These are phyloP conservation scores for Diaporthe ampelina DNA, from an alignment of 2,329 filamentous ascomycete genomes.

Conservation along the genomic window DNA sequence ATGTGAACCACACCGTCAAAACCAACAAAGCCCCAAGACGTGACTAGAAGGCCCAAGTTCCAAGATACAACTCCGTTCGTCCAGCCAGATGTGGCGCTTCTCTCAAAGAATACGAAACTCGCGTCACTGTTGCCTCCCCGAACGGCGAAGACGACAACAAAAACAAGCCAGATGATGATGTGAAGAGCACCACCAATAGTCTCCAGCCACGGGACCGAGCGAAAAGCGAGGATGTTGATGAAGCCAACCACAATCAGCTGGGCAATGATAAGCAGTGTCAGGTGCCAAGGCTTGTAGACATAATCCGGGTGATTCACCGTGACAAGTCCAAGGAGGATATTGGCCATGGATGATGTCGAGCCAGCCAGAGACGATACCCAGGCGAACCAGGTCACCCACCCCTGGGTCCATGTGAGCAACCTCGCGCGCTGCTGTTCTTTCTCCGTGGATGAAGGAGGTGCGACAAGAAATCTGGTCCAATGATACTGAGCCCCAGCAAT, in stretches of 20 bases:
- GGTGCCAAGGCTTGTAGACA: slow-evolving; percentile 51
- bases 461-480: slow-evolving; percentile 50
- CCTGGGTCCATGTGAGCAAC: slow-evolving; percentile 43
- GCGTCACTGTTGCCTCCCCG: slow-evolving; percentile 24
- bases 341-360: slow-evolving; percentile 46
- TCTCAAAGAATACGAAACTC: slow-evolving; percentile 23
- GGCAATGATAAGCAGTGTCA: slow-evolving; percentile 55
- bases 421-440: background rate
- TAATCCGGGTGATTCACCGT: slow-evolving; percentile 37
- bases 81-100: slow-evolving; percentile 34
- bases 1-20: slow-evolving; percentile 64
- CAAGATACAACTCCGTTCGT: slow-evolving; percentile 43
- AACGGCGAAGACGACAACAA: slow-evolving; percentile 34
- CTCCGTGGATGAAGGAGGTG: background rate
- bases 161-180: slow-evolving; percentile 35
- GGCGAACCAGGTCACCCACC: slow-evolving; percentile 58
- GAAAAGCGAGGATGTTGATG: slow-evolving; percentile 52
- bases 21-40: slow-evolving; percentile 50
- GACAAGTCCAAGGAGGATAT: slow-evolving; percentile 17
- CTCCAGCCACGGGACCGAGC: slow-evolving; percentile 56
- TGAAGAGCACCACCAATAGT: slow-evolving; percentile 52
- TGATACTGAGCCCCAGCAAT: slow-evolving; percentile 59
- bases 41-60: slow-evolving; percentile 36
- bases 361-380: slow-evolving; percentile 54
- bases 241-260: slow-evolving; percentile 47